Evolutionary conservation across 75 land plant genomes (phyloP), one percentile per base, ranked within the genome.

Genomic region (Ceratopteris richardii): DNA sequence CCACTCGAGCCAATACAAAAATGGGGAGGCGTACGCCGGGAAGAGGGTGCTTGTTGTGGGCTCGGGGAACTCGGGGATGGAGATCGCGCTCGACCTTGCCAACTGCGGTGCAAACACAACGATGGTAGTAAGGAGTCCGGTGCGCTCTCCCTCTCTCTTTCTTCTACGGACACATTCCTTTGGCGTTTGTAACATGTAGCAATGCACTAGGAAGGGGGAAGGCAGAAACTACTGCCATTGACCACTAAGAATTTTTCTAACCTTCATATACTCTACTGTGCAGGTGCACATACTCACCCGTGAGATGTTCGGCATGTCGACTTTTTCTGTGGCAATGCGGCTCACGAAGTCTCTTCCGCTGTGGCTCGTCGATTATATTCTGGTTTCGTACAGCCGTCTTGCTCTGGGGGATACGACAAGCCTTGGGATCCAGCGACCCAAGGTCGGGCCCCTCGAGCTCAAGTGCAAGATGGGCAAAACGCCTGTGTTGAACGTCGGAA

Each of bases 41-140:
- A 64, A 77, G 76, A 65, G 54, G 6, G 86, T 86, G 18, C 63
- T 86, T 3, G 90, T 86, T n/a, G 83, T 86, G 11, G 90, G 90
- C 0, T 72, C 77, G n/a, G 90, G 86, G 0, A 86, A 86, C 53
- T 80, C 90, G 0, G 87, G 90, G 29, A 82, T 86, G 90, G 83
- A 86, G 50, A 42, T 82, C 24, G 76, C 77, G 24, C 61, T 86
- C 0, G 86, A 82, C 29, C 80, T 86, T 40, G 75, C 64, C 18
- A 64, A 75, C 26, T 51, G 65, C 33, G 60, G 71, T 41, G 80
- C 86, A 13, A 4, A 23, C 5, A 14, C 96, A 0, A 58, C 57
- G 31, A 74, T 90, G 55, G 86, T 79, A 0, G 80, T 79, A 23
- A 55, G 86, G 28, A 77, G 70, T 63, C 66, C 78, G 23, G 91